Conservation (phyloP, 768 basidiomycete genomes). For the Kwoniella shandongensis region DNA sequence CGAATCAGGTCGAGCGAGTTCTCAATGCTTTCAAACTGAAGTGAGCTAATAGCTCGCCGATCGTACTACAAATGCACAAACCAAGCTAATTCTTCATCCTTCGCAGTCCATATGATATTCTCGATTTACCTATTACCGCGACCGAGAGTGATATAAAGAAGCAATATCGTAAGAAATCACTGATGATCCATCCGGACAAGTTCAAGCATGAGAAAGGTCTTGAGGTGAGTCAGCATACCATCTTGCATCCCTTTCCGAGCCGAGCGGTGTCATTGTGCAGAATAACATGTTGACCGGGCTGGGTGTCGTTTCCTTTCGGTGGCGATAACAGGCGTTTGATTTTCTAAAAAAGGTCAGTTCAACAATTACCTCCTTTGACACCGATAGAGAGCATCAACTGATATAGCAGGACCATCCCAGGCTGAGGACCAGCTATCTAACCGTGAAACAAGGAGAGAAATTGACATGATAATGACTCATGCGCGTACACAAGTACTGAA, state of each 20-base stretch:
- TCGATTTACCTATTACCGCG: conserved; percentile 66
- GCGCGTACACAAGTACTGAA: conserved; percentile 47
- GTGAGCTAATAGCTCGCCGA: too few species aligned
- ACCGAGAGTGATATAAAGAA: conserved; percentile 82
- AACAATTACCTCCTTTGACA: background rate
- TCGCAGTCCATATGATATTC: conserved; percentile 84
- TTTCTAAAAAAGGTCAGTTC: conserved; percentile 52
- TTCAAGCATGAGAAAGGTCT: conserved; percentile 63
- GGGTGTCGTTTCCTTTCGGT: background rate
- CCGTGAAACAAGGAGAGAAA: conserved; percentile 43
- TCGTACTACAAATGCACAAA: too few species aligned
- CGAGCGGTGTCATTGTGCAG: background rate
- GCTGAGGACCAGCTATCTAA: conserved; percentile 49
- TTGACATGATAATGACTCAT: conserved; percentile 52
- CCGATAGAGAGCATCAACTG: conserved; percentile 15
- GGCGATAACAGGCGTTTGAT: conserved; percentile 48
- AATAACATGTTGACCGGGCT: conserved; percentile 7
- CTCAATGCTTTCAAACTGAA: conserved; percentile 94
- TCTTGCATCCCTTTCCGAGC: background rate
- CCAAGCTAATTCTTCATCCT: too few species aligned
- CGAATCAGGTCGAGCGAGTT: conserved; percentile 67
- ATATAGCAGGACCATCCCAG: conserved; percentile 19
- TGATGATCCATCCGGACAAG: conserved; percentile 96
- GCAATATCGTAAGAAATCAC: conserved; percentile 59
- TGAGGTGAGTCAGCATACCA: conserved; percentile 45